Evolutionary conservation across 805 yeast genomes (phyloP), one percentile per base, ranked within the genome.

Genomic region (Yarrowia sp.): DNA sequence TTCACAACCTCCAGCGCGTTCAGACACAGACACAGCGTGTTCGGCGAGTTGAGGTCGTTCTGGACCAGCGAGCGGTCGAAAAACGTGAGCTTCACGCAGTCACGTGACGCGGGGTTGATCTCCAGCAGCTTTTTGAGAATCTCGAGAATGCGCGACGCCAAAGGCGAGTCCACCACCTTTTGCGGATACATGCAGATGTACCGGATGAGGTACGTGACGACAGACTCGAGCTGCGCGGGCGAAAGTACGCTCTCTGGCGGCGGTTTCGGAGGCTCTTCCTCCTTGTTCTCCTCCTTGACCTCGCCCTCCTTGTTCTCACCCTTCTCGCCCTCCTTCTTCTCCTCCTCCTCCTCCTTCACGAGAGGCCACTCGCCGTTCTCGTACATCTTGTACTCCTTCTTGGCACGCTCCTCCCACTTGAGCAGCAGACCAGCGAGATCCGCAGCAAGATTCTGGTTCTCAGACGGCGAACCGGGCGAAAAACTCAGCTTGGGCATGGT

Each of bases 401-500:
- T 49, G 3, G 72, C 69, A 64, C 66, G 80, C 6, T 78, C 78
- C 72, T 92, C 98, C 99, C 99, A 94, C 49, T 82, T 82, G 64
- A 91, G 76, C 61, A 94, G 84, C 64, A 93, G 73, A 63, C 90
- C 96, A 0, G 97, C 96, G 62, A 94, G 74, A 66, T 93, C 98
- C 63, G 93, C 88, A 0, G 97, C 97, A 64, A 93, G 75, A 0
- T 83, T 78, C 70, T 91, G 97, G 67, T 87, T 89, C 65, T 93
- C 97, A 21, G 84, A 70, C 0, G 90, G 85, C 3, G 94, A 85
- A 67, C 86, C 88, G 4, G 91, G 84, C 68, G 85, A 76, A 53
- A 90, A 84, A 0, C 96, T 88, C 59, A 94, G 77, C 69, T 91
- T 90, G 14, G 96, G 96, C 91, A 94, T 88, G 0, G 96, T 96